phyloP scores from a whole-genome alignment of 352 stramenopile genomes.

The Thalassiosira allenii region DNA sequence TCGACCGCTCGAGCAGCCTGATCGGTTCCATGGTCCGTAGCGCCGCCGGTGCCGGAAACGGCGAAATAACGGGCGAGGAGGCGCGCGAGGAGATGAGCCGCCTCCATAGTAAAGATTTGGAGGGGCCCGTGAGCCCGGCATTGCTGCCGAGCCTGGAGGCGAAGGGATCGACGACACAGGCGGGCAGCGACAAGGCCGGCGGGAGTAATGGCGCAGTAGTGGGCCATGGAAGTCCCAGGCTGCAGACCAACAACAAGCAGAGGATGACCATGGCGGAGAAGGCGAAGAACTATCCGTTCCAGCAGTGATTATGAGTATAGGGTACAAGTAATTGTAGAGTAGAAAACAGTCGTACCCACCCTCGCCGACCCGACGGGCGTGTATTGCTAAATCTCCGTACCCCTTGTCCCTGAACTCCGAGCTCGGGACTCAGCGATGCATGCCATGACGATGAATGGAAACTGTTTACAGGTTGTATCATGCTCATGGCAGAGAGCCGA shows the following conservation, averaged over 20 bases:
- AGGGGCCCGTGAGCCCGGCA: conserved; percentile 33
- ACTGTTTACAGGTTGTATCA: too few species aligned
- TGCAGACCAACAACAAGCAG: neutral
- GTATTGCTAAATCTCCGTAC: too few species aligned
- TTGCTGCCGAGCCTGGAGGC: conserved; percentile 36
- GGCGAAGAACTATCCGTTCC: conserved; percentile 62
- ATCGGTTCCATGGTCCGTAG: neutral
- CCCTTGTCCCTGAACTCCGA: too few species aligned
- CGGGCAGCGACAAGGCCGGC: neutral
- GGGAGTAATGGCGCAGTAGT: neutral
- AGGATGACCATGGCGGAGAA: conserved; percentile 38
- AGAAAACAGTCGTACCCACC: too few species aligned
- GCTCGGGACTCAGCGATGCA: too few species aligned
- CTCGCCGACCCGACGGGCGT: too few species aligned
- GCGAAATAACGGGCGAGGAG: conserved; percentile 14
- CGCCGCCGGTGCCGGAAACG: too few species aligned
- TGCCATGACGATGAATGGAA: too few species aligned
- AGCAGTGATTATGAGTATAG: conserved; percentile 28
- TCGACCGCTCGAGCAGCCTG: neutral
- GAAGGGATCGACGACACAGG: neutral
- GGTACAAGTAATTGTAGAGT: conserved; percentile 5
- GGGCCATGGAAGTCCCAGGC: neutral
- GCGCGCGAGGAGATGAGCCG: conserved; percentile 55
- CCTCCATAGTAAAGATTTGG: conserved; percentile 30
- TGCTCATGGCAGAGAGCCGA: too few species aligned